Evolutionary conservation across 192 early-diverging fungal species (phyloP).

Genomic region (Coemansia sp.): DNA sequence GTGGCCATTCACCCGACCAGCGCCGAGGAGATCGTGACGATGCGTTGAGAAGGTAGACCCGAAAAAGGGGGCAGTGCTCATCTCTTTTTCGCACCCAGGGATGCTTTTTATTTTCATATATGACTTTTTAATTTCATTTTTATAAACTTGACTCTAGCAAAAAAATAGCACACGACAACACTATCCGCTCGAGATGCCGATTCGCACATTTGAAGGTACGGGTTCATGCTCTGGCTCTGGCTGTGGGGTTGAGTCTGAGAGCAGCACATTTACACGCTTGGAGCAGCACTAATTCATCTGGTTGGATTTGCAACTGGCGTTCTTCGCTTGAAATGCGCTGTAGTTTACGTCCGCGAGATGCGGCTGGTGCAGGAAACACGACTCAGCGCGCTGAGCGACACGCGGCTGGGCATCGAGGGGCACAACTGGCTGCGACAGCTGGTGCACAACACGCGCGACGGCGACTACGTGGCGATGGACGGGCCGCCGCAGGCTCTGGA

Average conservation of each 20-base stretch:
- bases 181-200: slow-evolving; percentile 27
- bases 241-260: no score
- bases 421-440: slow-evolving; percentile 76
- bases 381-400: slow-evolving; percentile 61
- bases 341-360: slow-evolving; percentile 56
- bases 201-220: slow-evolving; percentile 50
- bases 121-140: not conserved
- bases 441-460: slow-evolving; percentile 57
- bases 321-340: not conserved
- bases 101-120: not conserved
- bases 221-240: no score
- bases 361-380: slow-evolving; percentile 60
- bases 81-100: no score
- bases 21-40: slow-evolving; percentile 89
- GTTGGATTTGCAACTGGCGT: no score
- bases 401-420: slow-evolving; percentile 77
- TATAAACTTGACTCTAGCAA: not conserved
- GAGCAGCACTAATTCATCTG: no score
- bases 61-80: no score
- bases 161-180: no score
- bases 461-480: slow-evolving; percentile 64
- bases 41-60: slow-evolving; percentile 31
- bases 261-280: no score
- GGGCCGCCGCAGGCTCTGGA: slow-evolving; percentile 63
- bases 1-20: slow-evolving; percentile 98